These are phyloP conservation scores for Arthrobotrys sphaeroides DNA, from an alignment of 2,329 filamentous ascomycete genomes.

Conservation along the genomic window DNA sequence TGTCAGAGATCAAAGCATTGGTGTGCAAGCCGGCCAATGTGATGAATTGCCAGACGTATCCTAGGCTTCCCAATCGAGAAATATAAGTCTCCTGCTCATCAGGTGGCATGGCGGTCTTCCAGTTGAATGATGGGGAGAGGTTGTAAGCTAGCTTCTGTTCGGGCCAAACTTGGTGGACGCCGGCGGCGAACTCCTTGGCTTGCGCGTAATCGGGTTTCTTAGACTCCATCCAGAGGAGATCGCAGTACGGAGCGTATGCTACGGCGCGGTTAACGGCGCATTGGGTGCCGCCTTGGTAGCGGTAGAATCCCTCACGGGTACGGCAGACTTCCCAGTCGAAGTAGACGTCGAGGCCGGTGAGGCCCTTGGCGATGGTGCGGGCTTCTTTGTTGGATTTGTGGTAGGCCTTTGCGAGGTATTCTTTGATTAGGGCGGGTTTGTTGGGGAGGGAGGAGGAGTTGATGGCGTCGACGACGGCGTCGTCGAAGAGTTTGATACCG, in stretches of 20 bases:
- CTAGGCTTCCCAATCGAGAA: constrained; percentile 80
- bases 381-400: constrained; percentile 88
- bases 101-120: constrained; percentile 84
- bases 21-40: constrained; percentile 97
- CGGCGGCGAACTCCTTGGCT: constrained; percentile 90
- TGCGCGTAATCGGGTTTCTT: constrained; percentile 92
- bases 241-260: constrained; percentile 90
- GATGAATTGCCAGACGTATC: constrained; percentile 99
- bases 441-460: constrained; percentile 70
- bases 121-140: constrained; percentile 98
- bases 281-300: constrained; percentile 88
- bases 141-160: constrained; percentile 99
- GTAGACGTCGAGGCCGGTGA: constrained; percentile 82
- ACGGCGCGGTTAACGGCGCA: constrained; percentile 90
- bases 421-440: constrained; percentile 73
- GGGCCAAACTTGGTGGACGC: constrained; percentile 92
- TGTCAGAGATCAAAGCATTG: constrained; percentile 88
- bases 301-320: constrained; percentile 94
- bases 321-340: constrained; percentile 96
- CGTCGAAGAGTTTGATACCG: constrained; percentile 85
- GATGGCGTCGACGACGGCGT: constrained; percentile 86
- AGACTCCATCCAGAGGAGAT: constrained; percentile 99
- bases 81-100: constrained; percentile 98
- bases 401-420: constrained; percentile 74
- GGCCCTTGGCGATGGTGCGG: constrained; percentile 77